phyloP scores from a whole-genome alignment of 176 grass and related monocot species.

The Melocanna baccifera region DNA sequence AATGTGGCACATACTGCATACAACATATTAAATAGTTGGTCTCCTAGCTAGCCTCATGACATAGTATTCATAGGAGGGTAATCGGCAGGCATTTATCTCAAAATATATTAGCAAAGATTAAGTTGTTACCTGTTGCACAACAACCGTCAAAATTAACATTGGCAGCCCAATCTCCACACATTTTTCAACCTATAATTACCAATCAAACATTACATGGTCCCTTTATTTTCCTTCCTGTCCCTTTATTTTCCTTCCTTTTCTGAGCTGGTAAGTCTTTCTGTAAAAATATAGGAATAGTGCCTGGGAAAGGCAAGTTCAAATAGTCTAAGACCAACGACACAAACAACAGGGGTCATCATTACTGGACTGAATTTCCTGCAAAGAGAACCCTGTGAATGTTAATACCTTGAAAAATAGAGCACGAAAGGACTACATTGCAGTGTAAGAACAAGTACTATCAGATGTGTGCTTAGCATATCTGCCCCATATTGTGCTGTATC shows the following conservation, averaged over 20 bases:
- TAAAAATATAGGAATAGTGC: conserved; percentile 42
- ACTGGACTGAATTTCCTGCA: conserved; percentile 84
- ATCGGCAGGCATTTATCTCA: background rate
- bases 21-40: conserved; percentile 26
- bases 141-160: conserved; percentile 75
- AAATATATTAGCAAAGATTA: conserved; percentile 17
- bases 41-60: conserved; percentile 1
- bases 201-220: conserved; percentile 27
- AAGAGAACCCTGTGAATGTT: conserved; percentile 18
- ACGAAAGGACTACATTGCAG: background rate
- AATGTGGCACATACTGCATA: conserved; percentile 63
- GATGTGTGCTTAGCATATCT: conserved; percentile 53
- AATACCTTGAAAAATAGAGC: conserved; percentile 11
- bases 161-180: conserved; percentile 98
- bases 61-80: conserved; percentile 5
- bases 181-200: conserved; percentile 74
- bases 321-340: conserved; percentile 84
- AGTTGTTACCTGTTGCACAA: conserved; percentile 69
- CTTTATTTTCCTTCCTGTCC: no score
- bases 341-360: conserved; percentile 82
- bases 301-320: conserved; percentile 91
- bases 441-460: conserved; percentile 12
- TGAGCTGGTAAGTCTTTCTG: background rate
- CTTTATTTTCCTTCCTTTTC: no score
- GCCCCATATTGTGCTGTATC: conserved; percentile 70